Conservation (phyloP, 2,329 filamentous ascomycete species). For the Scedosporium dehoogii region DNA sequence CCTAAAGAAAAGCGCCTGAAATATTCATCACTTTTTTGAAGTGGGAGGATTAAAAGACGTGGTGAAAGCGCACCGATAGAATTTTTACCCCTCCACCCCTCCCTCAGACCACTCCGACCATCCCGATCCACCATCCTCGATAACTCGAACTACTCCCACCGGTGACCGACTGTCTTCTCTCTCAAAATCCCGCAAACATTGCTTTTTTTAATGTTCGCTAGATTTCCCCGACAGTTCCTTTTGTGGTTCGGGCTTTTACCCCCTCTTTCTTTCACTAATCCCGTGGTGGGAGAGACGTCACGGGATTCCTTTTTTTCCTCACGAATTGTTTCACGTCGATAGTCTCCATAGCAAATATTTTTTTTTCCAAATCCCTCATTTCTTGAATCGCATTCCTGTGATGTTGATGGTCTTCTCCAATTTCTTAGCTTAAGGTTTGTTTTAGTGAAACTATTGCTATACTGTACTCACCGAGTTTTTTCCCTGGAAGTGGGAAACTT, state of each 20-base stretch:
- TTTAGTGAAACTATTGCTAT: not conserved
- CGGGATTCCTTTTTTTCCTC: conserved; percentile 19
- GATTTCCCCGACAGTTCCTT: conserved; percentile 16
- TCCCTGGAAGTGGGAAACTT: no score
- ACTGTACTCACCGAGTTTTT: no score
- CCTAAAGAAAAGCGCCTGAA: no score
- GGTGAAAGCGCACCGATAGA: not conserved
- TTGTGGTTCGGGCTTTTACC: not conserved
- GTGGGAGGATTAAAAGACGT: not conserved
- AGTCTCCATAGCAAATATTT: not conserved
- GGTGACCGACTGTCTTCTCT: conserved; percentile 52
- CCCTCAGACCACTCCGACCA: not conserved
- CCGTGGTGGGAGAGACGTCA: conserved; percentile 55
- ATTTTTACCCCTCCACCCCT: not conserved
- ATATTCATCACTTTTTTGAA: not conserved
- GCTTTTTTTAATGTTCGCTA: no score
- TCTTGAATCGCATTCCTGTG: no score
- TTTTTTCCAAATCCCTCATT: not conserved
- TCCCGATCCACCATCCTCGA: not conserved
- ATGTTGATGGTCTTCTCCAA: not conserved
- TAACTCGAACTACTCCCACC: not conserved
- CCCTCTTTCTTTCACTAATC: not conserved
- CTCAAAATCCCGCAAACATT: conserved; percentile 29
- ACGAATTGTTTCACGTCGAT: conserved; percentile 10
- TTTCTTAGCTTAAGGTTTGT: not conserved